Evolutionary conservation across 140 eudicot species (phyloP).

Genomic region (Oenanthe javanica): DNA sequence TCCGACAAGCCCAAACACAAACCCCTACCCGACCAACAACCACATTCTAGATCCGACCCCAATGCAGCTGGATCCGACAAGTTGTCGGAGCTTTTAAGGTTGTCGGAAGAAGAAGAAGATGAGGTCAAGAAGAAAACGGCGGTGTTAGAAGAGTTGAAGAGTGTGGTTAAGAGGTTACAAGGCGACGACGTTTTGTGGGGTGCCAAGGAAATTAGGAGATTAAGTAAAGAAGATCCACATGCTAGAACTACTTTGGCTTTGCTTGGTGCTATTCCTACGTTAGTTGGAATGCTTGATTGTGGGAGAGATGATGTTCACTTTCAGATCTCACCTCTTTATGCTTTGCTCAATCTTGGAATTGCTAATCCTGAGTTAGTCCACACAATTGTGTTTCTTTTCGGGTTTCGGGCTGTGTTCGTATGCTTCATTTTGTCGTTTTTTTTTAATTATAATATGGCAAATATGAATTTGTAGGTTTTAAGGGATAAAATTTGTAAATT

Average conservation of each 20-base stretch:
- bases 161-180: constrained; percentile 53
- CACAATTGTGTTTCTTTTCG: background rate
- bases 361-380: constrained; percentile 64
- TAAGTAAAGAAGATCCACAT: constrained; percentile 55
- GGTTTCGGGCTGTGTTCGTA: background rate
- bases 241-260: constrained; percentile 67
- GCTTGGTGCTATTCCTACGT: constrained; percentile 88
- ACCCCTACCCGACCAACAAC: background rate
- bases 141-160: constrained; percentile 52
- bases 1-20: constrained; percentile 6
- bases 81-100: constrained; percentile 58
- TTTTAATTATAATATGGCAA: too few relatives aligned
- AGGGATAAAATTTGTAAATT: too few relatives aligned
- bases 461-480: too few relatives aligned
- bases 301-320: constrained; percentile 18
- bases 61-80: constrained; percentile 39
- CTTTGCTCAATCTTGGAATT: constrained; percentile 72
- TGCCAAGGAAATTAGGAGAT: constrained; percentile 53
- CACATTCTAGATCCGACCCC: constrained; percentile 14
- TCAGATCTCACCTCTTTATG: constrained; percentile 68
- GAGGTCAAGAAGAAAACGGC: constrained; percentile 51
- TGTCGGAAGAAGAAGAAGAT: constrained; percentile 48
- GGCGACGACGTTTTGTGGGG: constrained; percentile 42
- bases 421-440: background rate
- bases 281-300: constrained; percentile 50